phyloP scores from a whole-genome alignment of 164 flowering plant genomes.

The Pachysandra terminalis region DNA sequence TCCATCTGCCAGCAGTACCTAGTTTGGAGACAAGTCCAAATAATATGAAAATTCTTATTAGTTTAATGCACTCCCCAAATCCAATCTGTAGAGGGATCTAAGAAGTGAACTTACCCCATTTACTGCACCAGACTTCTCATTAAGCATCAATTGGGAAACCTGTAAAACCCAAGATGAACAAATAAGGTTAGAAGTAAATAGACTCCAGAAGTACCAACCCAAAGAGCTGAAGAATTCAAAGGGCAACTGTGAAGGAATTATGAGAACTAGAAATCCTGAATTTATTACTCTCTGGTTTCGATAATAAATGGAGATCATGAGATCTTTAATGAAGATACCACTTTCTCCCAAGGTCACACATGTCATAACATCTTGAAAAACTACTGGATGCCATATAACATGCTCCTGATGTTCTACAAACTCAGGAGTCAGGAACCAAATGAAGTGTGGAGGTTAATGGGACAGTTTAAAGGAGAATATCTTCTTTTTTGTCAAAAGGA shows the following conservation, averaged over 20 bases:
- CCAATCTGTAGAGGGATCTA: background rate
- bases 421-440: too few species aligned
- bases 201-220: constrained; percentile 3
- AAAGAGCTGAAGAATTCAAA: background rate
- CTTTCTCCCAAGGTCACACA: background rate
- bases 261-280: background rate
- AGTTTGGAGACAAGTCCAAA: constrained; percentile 17
- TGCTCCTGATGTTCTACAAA: too few species aligned
- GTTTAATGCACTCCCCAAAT: background rate
- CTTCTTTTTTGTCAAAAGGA: background rate
- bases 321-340: background rate
- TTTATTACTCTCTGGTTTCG: background rate
- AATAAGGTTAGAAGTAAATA: constrained; percentile 1
- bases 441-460: too few species aligned
- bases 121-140: constrained; percentile 51
- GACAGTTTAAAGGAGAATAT: background rate
- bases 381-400: background rate
- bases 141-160: constrained; percentile 61
- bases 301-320: background rate
- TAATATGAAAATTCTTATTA: background rate
- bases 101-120: constrained; percentile 60
- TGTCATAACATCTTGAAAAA: background rate
- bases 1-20: constrained; percentile 86
- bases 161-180: constrained; percentile 24
- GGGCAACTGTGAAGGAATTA: too few species aligned